A percentile compares a stretch with the other conserved stretches of the same genome.
phyloP scores from a whole-genome alignment of 2,329 filamentous ascomycete species.

The Penicillium psychrosexuale region DNA sequence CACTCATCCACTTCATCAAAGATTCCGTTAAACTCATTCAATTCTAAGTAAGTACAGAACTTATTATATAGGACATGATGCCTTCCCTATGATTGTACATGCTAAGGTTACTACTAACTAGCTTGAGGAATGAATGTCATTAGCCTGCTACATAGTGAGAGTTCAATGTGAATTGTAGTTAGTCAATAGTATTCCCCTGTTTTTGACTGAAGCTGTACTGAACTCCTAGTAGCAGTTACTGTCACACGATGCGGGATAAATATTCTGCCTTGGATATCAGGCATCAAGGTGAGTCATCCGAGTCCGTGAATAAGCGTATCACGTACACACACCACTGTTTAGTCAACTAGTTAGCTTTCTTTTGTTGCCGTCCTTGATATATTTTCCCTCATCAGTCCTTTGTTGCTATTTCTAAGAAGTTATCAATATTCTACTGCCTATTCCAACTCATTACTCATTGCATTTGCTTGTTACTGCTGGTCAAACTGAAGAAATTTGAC shows the following conservation, averaged over 20 bases:
- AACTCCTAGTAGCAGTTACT: not conserved
- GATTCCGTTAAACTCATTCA: not conserved
- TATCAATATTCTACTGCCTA: not conserved
- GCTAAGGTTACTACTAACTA: not conserved
- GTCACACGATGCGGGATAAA: too few relatives aligned
- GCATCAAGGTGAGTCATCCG: slow-evolving; percentile 4
- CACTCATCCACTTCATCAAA: slow-evolving; percentile 1
- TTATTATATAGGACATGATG: not conserved
- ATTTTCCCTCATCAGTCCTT: not conserved
- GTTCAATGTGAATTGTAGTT: not conserved
- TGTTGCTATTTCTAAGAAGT: not conserved
- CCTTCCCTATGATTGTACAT: not conserved
- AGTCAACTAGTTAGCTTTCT: too few relatives aligned
- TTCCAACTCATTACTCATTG: not conserved
- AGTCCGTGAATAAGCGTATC: slow-evolving; percentile 1
- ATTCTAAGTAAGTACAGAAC: not conserved
- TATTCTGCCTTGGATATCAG: not conserved
- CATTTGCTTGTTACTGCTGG: not conserved
- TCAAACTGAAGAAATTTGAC: not conserved
- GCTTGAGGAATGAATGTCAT: not conserved
- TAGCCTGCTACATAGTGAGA: not conserved
- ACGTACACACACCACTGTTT: not conserved
- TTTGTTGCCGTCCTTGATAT: slow-evolving; percentile 4
- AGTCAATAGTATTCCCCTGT: not conserved
- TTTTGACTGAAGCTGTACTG: not conserved